Evolutionary conservation across 2,329 filamentous ascomycete genomes (phyloP).

Genomic region (Exophiala bonariae): DNA sequence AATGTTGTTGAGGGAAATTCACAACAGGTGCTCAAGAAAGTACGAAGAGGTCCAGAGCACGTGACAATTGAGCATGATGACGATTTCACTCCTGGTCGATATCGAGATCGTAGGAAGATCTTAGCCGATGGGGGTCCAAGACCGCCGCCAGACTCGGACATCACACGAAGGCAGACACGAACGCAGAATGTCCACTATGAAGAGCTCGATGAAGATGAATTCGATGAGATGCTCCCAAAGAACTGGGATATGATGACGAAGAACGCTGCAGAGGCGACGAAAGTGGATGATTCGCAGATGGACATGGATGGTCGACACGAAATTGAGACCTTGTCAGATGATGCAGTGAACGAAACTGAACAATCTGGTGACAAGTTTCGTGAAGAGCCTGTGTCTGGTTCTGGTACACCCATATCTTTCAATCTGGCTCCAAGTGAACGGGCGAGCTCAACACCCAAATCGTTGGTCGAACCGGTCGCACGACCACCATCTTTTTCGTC

Average conservation of each 20-base stretch:
- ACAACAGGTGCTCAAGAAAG: conserved; percentile 19
- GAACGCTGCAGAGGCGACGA: conserved; percentile 3
- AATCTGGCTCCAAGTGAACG: too few species aligned
- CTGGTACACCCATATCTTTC: too few species aligned
- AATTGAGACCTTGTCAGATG: not conserved
- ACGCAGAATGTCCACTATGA: conserved; percentile 24
- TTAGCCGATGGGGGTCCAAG: conserved; percentile 13
- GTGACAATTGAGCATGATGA: conserved; percentile 28
- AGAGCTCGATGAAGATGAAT: conserved; percentile 28
- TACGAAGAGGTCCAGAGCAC: conserved; percentile 15
- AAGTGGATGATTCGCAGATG: conserved; percentile 12
- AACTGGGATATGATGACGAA: not conserved
- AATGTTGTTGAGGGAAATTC: conserved; percentile 29
- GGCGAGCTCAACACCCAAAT: too few species aligned
- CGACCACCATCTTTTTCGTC: not conserved
- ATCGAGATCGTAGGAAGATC: conserved; percentile 24
- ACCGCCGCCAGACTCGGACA: conserved; percentile 16
- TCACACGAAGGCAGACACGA: conserved; percentile 23
- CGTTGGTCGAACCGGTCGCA: too few species aligned
- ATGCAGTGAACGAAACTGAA: too few species aligned
- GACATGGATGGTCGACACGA: conserved; percentile 11
- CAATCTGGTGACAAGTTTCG: too few species aligned
- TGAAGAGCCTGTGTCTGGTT: too few species aligned
- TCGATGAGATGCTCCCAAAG: conserved; percentile 18
- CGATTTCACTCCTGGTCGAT: conserved; percentile 27